Percentiles rank a stretch among this genome's conserved stretches.
These are phyloP conservation scores for Serendipita indica DNA, from an alignment of 768 basidiomycete species.

Conservation along the genomic window DNA sequence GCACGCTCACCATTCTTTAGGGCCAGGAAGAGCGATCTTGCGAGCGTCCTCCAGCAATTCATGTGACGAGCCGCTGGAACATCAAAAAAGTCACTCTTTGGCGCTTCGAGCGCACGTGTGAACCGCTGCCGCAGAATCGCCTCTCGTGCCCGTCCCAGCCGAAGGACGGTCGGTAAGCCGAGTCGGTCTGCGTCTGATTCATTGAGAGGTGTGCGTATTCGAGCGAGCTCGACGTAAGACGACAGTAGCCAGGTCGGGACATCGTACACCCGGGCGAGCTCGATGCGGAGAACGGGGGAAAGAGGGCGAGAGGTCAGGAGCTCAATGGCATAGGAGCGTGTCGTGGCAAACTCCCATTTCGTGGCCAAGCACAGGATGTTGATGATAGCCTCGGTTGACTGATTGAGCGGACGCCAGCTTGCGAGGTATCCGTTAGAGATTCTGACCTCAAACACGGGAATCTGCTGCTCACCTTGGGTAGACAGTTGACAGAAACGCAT, in stretches of 20 bases:
- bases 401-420: conserved; percentile 7
- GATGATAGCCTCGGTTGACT: not conserved
- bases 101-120: not conserved
- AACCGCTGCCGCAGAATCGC: conserved; percentile 6
- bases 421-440: not conserved
- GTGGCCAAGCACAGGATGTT: not conserved
- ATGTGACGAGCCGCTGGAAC: not conserved
- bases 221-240: conserved; percentile 5
- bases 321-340: not conserved
- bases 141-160: conserved; percentile 1
- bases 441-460: not conserved
- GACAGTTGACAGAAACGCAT: conserved; percentile 4
- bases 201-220: not conserved
- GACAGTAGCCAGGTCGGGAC: not conserved
- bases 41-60: not conserved
- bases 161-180: conserved; percentile 5
- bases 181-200: not conserved
- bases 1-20: conserved; percentile 2
- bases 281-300: conserved; percentile 1
- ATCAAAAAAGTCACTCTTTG: conserved; percentile 7
- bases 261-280: conserved; percentile 8
- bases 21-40: conserved; percentile 1
- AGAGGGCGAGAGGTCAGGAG: not conserved
- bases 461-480: not conserved
- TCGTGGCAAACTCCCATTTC: conserved; percentile 1